Base-by-base conservation (phyloP, 768 basidiomycete species). In the Exsudoporus frostii region DNA sequence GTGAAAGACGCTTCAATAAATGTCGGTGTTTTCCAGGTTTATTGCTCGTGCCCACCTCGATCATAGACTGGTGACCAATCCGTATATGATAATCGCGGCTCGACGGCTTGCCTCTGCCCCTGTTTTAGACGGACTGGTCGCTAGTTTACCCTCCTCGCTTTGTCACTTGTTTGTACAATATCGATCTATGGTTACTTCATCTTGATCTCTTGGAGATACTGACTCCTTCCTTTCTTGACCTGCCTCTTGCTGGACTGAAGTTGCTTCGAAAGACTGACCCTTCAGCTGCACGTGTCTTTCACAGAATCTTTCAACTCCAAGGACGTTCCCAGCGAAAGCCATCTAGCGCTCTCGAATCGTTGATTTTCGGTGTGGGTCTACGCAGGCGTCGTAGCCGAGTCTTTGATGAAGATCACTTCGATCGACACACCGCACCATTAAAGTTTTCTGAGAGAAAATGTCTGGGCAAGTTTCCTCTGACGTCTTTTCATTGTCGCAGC, bases 351-450 rank as follows among this genome's bases (percentile, higher is more conserved):
- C 9, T 24, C 20, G 4, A 15, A n/a, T 40, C n/a, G 45, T 43
- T 25, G 24, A 52, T 55, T 20, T 59, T 50, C 52, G 47, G 32
- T 50, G 51, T 14, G 49, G n/a, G 50, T 11, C 19, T 27, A 44
- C 30, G 6, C 10, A 2, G 3, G 2, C 27, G 1, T n/a, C 32
- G 6, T 53, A 14, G 25, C 11, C 32, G 11, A 39, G 5, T 15
- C 20, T 7, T 38, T 4, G n/a, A n/a, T n/a, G n/a, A n/a, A n/a
- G n/a, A 33, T 30, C 17, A 5, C n/a, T 3, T 19, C 8, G 1
- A 20, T 34, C 19, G 8, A 27, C 22, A 50, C 24, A 17, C 10
- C 10, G 1, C 7, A 20, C n/a, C n/a, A n/a, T n/a, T n/a, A n/a
- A n/a, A n/a, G n/a, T n/a, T n/a, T n/a, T n/a, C 5, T 3, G 22